A percentile compares a stretch with the other conserved stretches of the same genome.
Conservation (phyloP, 2,329 filamentous ascomycete genomes). For the Penicillium sp. region DNA sequence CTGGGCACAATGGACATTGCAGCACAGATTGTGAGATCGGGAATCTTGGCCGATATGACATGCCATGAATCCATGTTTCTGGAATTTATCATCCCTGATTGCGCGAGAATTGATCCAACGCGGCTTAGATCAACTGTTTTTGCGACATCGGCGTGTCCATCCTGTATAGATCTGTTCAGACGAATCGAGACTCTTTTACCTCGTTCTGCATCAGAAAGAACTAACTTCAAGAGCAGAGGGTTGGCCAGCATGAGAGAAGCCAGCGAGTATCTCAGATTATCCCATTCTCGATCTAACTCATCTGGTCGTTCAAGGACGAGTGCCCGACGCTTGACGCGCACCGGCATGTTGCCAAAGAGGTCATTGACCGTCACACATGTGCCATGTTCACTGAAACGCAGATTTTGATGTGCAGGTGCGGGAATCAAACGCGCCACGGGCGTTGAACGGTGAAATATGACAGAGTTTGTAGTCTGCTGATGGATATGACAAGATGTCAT, state of each 20-base stretch:
- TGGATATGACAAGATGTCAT: conserved; percentile 68
- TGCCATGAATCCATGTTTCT: conserved; percentile 64
- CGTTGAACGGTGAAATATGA: conserved; percentile 70
- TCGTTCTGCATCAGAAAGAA: conserved; percentile 55
- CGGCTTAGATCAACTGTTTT: conserved; percentile 28
- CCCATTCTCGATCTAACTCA: conserved; percentile 65
- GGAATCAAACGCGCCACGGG: conserved; percentile 65
- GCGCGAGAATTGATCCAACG: conserved; percentile 59
- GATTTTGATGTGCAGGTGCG: conserved; percentile 57
- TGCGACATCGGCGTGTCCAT: background rate
- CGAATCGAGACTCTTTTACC: conserved; percentile 38
- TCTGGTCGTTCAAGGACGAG: conserved; percentile 52
- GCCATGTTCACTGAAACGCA: conserved; percentile 63
- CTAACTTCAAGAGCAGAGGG: conserved; percentile 57
- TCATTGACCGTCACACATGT: conserved; percentile 75
- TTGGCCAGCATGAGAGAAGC: conserved; percentile 71
- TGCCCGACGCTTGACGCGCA: conserved; percentile 78
- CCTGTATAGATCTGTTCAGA: background rate
- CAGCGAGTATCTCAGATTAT: conserved; percentile 59
- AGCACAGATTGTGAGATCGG: conserved; percentile 64
- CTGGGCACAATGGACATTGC: conserved; percentile 70
- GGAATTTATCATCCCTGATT: conserved; percentile 63
- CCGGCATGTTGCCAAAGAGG: conserved; percentile 87
- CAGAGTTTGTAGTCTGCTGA: conserved; percentile 55
- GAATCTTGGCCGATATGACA: conserved; percentile 65